Base-by-base conservation (phyloP, 2,329 filamentous ascomycete genomes). In the Chaetomium strumarium region DNA sequence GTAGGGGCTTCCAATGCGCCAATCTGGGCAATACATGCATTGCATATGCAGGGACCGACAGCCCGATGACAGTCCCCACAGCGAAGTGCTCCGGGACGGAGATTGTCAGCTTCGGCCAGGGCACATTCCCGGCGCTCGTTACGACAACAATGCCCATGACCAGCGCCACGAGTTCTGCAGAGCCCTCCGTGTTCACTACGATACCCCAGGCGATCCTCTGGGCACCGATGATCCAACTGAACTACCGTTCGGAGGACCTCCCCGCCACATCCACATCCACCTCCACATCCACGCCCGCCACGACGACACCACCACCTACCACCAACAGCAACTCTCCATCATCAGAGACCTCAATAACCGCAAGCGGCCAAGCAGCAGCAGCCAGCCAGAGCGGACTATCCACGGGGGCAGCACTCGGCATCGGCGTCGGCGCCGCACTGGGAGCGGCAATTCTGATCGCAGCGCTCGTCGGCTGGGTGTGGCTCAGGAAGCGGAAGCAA, bases 171-270 rank as follows among this genome's bases (percentile, higher is more conserved):
- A n/a, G n/a, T n/a, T n/a, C n/a, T n/a, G n/a, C n/a, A n/a, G n/a
- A n/a, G n/a, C n/a, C n/a, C n/a, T n/a, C n/a, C n/a, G n/a, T n/a
- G n/a, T n/a, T n/a, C n/a, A 47, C 49, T 29, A 12, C 11, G n/a
- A 42, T 19, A 4, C 29, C 6, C 16, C 8, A n/a, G 5, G 2
- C 45, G 5, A n/a, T 16, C 2, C 16, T 53, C 29, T 2, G 16
- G 13, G 51, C 51, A 8, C 51, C 46, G 13, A 53, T 53, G 51
- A 49, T 49, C 29, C 51, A 53, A 36, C 29, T 49, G 11, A 53
- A 53, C 29, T 49, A 19, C 20, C 20, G 30, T 17, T 6, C 46
- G 13, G 49, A 46, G 0, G 51, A 53, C n/a, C 40, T 53, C 8
- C 19, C 13, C 11, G 2, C 17, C 1, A 5, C 24, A 13, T 16